Evolutionary conservation across 2,329 filamentous ascomycete species (phyloP), one percentile per base, ranked within the genome.

Genomic region (Botrytis hyacinthi): DNA sequence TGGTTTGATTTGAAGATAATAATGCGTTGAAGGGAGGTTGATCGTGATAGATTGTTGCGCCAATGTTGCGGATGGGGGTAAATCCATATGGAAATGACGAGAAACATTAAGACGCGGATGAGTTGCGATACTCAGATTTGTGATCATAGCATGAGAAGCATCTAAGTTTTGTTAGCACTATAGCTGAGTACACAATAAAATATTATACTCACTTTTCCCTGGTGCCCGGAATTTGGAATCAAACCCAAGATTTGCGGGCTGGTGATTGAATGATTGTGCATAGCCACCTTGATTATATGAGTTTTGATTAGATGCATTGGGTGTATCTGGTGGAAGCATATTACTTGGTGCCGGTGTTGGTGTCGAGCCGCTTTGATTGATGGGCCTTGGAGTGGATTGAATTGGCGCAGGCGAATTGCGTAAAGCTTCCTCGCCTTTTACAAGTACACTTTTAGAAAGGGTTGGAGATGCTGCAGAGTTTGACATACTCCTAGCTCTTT

Each of bases 41-140:
- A 96, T 84, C 9, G 93, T 92, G 60, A 92, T 85, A 7, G 90
- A 93, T 78, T 95, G 92, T 73, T 93, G 89, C 42, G 89, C 87
- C 78, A 91, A 86, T 29, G 86, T 88, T 10, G 88, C 84, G 70
- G 91, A 90, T 5, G 94, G 90, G 2, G 87, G 85, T 46, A 97
- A 84, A 51, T 88, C 87, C 72, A 93, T 84, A 48, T 87, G 84
- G 80, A 91, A 90, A 40, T 88, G 89, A 40, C 87, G 87, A 14
- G 89, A 84, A 3, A 90, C 81, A 68, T 88, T 88, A 60, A 94
- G 84, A 18, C 86, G 87, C 1, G 92, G 90, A 79, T 95, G 92
- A 22, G 91, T 91, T 73, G 87, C 86, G 26, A 95, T 83, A 57
- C 87, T 88, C 37, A 95, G 83, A 70, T 88, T 89, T 7, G 87